A percentile compares a stretch with the other conserved stretches of the same genome.
Conservation (phyloP, 2,329 filamentous ascomycete species). For the Shiraia sp. region DNA sequence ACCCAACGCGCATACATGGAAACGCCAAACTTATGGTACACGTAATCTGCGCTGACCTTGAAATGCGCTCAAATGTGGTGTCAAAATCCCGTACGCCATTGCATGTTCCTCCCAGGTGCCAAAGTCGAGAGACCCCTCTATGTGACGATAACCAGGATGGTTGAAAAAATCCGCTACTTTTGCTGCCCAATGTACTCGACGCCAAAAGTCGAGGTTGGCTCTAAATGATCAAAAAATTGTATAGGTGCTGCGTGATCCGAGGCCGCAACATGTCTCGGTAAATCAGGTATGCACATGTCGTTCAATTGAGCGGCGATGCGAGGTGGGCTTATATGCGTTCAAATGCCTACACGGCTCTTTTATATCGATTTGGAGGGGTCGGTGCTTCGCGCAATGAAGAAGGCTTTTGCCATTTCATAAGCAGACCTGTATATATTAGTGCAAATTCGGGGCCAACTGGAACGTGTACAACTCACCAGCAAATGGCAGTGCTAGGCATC, state of each 20-base stretch:
- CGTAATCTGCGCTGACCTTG: slow-evolving; percentile 25
- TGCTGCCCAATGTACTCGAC: slow-evolving; percentile 16
- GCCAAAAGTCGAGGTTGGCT: slow-evolving; percentile 15
- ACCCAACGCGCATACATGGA: slow-evolving; percentile 10
- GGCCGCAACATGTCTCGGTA: slow-evolving; percentile 17
- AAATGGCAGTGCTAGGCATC: slow-evolving; percentile 99
- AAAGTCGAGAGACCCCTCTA: slow-evolving; percentile 28
- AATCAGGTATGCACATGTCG: slow-evolving; percentile 11
- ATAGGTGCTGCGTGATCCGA: slow-evolving; percentile 13
- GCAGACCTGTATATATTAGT: slow-evolving; percentile 55
- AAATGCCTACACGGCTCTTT: slow-evolving; percentile 1
- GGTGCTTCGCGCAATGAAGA: slow-evolving; percentile 58
- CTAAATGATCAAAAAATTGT: slow-evolving; percentile 23
- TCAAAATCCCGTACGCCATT: slow-evolving; percentile 30
- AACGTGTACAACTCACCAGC: slow-evolving; percentile 68
- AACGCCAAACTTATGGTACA: slow-evolving; percentile 38
- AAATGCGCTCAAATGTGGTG: slow-evolving; percentile 28
- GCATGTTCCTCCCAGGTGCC: slow-evolving; percentile 25
- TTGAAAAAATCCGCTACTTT: slow-evolving; percentile 20
- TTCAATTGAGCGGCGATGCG: slow-evolving; percentile 5
- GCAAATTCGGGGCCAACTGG: background rate
- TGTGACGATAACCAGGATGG: slow-evolving; percentile 29
- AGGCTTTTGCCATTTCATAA: slow-evolving; percentile 70
- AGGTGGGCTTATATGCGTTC: slow-evolving; percentile 4
- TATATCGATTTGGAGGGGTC: slow-evolving; percentile 30